Evolutionary conservation across 2,329 filamentous ascomycete genomes (phyloP), one percentile per base, ranked within the genome.

Genomic region (Cytospora leucostoma): DNA sequence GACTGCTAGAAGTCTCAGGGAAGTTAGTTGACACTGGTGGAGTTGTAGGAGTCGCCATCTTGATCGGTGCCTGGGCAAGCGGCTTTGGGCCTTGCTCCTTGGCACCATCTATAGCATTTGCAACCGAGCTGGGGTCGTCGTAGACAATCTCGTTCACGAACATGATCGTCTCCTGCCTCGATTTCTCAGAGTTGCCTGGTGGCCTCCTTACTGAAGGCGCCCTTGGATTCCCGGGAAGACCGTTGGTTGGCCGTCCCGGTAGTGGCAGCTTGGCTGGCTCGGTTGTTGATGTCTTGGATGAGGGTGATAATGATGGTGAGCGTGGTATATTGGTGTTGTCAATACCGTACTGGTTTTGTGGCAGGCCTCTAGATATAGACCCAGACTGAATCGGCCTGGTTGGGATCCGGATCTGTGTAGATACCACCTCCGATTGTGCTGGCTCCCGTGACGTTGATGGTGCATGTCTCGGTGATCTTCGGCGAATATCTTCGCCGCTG

Each of bases 131-230:
- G 0, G 84, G 82, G 62, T 87, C 76, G 60, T 85, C 76, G 66
- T 85, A 85, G 40, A 82, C 76, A 61, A 85, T 84, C 56, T 81
- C 77, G 64, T 84, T 86, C 56, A 86, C 72, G 60, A 84, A 80
- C 79, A 86, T 80, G 53, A 85, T 78, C 4, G 80, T 85, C 63
- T 81, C 78, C 32, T 80, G 73, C 59, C 73, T 76, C 60, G 68
- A 69, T 56, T 62, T 63, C 52, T 56, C 62, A 4, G 65, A 27
- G 8, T 68, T 66, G 13, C 76, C 76, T 34, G 35, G 57, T 15
- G 68, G 65, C 3, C 73, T 61, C 17, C 71, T 74, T 50, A 77
- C 67, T 12, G 74, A 73, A 60, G 74, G 73, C 6, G 78, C 74
- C 38, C 76, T 75, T 4, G 82, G 82, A 55, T 83, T 82, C 2